Evolutionary conservation across 208 protist species (phyloP).

Genomic region (Trypanosoma lewisi): DNA sequence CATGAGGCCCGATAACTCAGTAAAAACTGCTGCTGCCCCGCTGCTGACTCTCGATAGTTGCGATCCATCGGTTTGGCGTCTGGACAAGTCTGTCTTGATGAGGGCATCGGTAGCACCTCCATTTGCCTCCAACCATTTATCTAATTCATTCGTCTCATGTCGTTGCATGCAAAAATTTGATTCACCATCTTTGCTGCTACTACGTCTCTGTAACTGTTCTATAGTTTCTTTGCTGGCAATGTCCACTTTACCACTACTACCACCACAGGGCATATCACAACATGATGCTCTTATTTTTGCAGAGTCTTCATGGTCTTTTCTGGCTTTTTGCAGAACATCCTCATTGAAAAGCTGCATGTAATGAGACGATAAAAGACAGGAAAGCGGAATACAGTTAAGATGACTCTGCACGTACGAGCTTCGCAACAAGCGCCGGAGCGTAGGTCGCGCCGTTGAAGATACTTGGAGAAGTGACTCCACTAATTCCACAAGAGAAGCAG

Average conservation of each 20-base stretch:
- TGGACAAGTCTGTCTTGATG: not conserved
- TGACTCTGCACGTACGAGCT: slow-evolving; percentile 45
- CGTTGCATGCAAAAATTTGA: not conserved
- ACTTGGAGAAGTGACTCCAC: slow-evolving; percentile 63
- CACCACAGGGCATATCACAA: not conserved
- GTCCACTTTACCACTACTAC: too few species aligned
- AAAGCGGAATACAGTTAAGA: slow-evolving; percentile 37
- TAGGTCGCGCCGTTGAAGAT: slow-evolving; percentile 49
- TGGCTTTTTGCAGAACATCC: slow-evolving; percentile 38
- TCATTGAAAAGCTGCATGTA: slow-evolving; percentile 50
- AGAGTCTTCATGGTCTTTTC: slow-evolving; percentile 5
- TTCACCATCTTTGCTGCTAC: not conserved
- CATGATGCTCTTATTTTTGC: not conserved
- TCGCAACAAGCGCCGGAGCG: slow-evolving; percentile 53
- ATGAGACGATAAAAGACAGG: slow-evolving; percentile 30
- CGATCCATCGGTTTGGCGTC: not conserved
- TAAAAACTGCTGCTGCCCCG: not conserved
- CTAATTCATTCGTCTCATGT: not conserved
- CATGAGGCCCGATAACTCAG: not conserved
- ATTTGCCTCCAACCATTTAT: not conserved
- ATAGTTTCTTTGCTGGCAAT: not conserved
- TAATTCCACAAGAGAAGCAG: slow-evolving; percentile 47
- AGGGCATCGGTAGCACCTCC: not conserved
- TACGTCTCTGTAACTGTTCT: not conserved
- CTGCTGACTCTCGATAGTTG: not conserved